Percentiles rank a stretch among this genome's conserved stretches.
These are phyloP conservation scores for Acorus calamus DNA, from an alignment of 106 monocot species.

Conservation along the genomic window DNA sequence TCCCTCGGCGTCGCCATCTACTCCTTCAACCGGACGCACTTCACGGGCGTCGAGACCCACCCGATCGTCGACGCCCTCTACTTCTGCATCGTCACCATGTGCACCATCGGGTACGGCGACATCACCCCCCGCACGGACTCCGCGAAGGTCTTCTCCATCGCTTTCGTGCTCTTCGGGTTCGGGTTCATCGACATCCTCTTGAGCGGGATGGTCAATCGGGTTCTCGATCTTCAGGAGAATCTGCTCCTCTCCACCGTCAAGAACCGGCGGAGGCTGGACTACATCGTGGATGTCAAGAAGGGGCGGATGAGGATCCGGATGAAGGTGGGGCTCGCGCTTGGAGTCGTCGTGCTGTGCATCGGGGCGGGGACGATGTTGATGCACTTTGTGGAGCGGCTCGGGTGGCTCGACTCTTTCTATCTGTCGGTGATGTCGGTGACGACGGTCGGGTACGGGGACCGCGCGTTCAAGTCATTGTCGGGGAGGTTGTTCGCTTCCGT, in stretches of 20 bases:
- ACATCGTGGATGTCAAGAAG: constrained; percentile 76
- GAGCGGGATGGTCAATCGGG: constrained; percentile 69
- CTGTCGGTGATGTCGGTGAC: constrained; percentile 93
- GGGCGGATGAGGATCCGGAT: constrained; percentile 75
- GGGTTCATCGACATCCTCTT: constrained; percentile 88
- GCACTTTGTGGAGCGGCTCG: constrained; percentile 42
- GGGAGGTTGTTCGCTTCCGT: constrained; percentile 70
- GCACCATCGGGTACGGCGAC: constrained; percentile 93
- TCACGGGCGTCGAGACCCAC: constrained; percentile 39
- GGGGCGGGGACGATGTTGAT: constrained; percentile 50
- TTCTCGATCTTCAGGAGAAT: constrained; percentile 69
- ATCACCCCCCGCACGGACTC: constrained; percentile 64
- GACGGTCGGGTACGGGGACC: constrained; percentile 88
- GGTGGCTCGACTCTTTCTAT: constrained; percentile 71
- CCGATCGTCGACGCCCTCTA: constrained; percentile 77
- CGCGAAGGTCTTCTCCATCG: constrained; percentile 77
- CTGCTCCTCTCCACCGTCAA: constrained; percentile 40
- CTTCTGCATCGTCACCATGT: constrained; percentile 95
- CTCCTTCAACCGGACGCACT: constrained; percentile 33
- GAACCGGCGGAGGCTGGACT: constrained; percentile 2
- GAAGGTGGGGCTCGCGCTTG: constrained; percentile 66
- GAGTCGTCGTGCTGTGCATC: constrained; percentile 52
- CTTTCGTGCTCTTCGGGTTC: constrained; percentile 75
- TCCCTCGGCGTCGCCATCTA: constrained; percentile 55
- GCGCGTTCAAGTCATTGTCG: constrained; percentile 49